These are phyloP conservation scores for Sporobolomyces phaffii DNA, from an alignment of 768 basidiomycete species.

Conservation along the genomic window DNA sequence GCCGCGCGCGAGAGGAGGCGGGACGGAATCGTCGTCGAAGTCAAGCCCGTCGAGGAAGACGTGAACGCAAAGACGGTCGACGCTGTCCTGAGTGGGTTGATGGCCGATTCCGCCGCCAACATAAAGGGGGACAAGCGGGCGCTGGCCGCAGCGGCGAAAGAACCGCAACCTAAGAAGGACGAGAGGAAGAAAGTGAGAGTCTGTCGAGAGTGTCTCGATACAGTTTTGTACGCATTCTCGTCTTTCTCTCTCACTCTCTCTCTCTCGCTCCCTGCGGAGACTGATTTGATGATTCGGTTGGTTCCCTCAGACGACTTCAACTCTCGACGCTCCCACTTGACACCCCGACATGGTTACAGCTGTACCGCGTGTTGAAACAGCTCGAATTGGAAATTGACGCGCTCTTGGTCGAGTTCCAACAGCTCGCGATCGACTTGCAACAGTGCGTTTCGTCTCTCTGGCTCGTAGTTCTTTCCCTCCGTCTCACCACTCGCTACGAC, in stretches of 20 bases:
- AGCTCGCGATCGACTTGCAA: slow-evolving; percentile 64
- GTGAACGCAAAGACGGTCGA: slow-evolving; percentile 44
- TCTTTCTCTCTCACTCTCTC: not conserved
- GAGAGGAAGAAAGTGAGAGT: slow-evolving; percentile 82
- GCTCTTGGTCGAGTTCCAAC: slow-evolving; percentile 78
- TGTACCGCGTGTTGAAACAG: slow-evolving; percentile 68
- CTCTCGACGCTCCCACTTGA: slow-evolving; percentile 60
- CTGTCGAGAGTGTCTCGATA: slow-evolving; percentile 73
- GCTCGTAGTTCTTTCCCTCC: not conserved
- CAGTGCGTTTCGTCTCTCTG: slow-evolving; percentile 51
- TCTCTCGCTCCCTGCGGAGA: not conserved
- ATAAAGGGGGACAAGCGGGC: not conserved
- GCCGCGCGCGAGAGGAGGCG: not conserved
- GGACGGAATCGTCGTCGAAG: slow-evolving; percentile 21
- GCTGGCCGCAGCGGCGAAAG: slow-evolving; percentile 56
- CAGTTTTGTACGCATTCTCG: slow-evolving; percentile 61
- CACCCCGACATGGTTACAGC: slow-evolving; percentile 59
- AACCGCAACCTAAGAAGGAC: too few species aligned
- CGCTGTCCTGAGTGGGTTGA: too few species aligned
- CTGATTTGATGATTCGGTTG: too few species aligned
- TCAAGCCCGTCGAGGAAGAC: slow-evolving; percentile 46
- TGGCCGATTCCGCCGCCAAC: slow-evolving; percentile 50
- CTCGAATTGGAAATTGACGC: slow-evolving; percentile 89
- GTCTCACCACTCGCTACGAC: slow-evolving; percentile 4
- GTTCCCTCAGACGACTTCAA: slow-evolving; percentile 64